Base-by-base conservation (phyloP, 2,329 filamentous ascomycete species). In the Nemania serpens region DNA sequence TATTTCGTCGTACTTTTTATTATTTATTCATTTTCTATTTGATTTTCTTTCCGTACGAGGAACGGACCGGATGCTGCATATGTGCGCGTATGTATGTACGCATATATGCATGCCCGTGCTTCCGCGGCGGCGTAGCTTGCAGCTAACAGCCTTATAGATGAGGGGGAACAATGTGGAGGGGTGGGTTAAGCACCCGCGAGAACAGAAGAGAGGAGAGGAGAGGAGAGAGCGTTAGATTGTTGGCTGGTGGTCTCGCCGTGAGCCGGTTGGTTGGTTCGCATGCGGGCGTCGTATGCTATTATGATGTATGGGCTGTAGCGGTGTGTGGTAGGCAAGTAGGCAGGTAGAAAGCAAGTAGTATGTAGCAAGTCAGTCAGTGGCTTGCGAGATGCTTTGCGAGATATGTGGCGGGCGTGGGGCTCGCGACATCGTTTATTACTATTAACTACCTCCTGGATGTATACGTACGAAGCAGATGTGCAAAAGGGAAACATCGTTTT, bases 331-430 rank as follows among this genome's bases (percentile, higher is more conserved):
- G 13, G 45, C 7, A 48, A n/a, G n/a, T n/a, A n/a, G 9, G 22
- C n/a, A 34, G 36, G 36, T 39, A 4, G 11, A 13, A 39, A n/a
- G 36, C 36, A 12, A 39, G 36, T 39, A 39, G 25, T 29, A 29
- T 29, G 36, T 39, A 39, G 36, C 11, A 39, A 12, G 36, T 12
- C 36, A n/a, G 36, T 43, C n/a, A 48, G 37, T 18, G 11, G 11
- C 15, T 34, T 12, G 22, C 47, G 15, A n/a, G 25, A 29, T 29
- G 25, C 25, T 29, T 42, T 57, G 52, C 29, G 34, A 10, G 47
- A 52, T 15, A 17, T 36, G 25, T 45, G 37, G 48, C 53, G 36
- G 55, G 43, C 43, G 36, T 20, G 55, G 54, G n/a, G 36, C 15
- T 5, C 36, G 15, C 7, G n/a, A n/a, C n/a, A n/a, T n/a, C n/a